Evolutionary conservation across 148 eudicot species (phyloP), one percentile per base, ranked within the genome.

Genomic region (Tetragonia tetragonoides): DNA sequence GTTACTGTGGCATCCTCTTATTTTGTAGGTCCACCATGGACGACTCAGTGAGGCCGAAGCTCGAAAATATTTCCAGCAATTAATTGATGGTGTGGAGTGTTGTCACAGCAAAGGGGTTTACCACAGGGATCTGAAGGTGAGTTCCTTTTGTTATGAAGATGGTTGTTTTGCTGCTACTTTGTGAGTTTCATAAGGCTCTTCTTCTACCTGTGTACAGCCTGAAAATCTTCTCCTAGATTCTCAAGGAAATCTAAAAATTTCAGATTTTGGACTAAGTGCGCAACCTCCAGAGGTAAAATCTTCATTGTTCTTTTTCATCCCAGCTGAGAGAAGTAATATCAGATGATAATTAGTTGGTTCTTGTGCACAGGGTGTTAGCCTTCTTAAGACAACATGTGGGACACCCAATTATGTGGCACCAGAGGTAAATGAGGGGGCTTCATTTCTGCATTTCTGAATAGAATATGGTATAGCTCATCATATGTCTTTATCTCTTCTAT

Each of bases 361-460:
- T 82, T 86, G 20, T 82, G 46, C 70, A 53, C 75, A 93, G 97
- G 99, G 99, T 67, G 95, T 93, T 64, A 95, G 84, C 83, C 86
- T 95, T 77, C 89, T 95, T 64, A 89, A 86, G 79, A 95, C 99
- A 41, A 95, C 99, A 20, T 95, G 99, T 75, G 99, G 99, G 79
- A 95, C 99, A 79, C 99, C 99, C 61, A 95, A 95, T 77, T 95
- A 95, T 83, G 94, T 95, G 81, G 97, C 99, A 74, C 99, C 99
- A 38, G 99, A 95, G 97, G 99, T 95, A 87, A 87, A 80, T 72
- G 64, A 60, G 17, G 21, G 44, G 65, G 57, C 51, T 67, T 49
- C 42, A 5, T 59, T 69, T 54, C 16, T 38, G 44, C 10, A 68
- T 64, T n/a, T 11, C 75, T 18, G 6, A 42, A 49, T 7, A 64